Percentiles rank a stretch among this genome's conserved stretches.
Conservation (phyloP, 352 stramenopile genomes). For the Ophiocytium majus region DNA sequence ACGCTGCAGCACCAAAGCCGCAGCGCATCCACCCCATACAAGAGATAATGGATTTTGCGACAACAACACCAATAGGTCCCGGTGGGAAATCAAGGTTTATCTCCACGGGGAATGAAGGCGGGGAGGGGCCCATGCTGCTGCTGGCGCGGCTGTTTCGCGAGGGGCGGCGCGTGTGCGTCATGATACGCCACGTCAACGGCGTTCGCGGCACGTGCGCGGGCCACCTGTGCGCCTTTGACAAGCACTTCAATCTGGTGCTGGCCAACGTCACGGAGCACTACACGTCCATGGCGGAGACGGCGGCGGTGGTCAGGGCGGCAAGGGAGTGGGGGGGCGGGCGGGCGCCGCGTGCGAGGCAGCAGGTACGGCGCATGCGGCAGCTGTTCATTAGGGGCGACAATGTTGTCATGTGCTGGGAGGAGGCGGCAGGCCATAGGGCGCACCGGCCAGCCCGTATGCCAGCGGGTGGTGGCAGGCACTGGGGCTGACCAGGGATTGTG, state of each 20-base stretch:
- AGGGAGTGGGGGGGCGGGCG: constrained; percentile 73
- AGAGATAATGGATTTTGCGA: too few relatives aligned
- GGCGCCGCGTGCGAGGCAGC: not conserved
- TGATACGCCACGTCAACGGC: constrained; percentile 56
- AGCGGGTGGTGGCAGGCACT: too few relatives aligned
- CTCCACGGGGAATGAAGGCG: not conserved
- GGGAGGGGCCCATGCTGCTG: constrained; percentile 27
- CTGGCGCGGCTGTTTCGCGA: constrained; percentile 37
- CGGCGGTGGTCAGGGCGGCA: constrained; percentile 64
- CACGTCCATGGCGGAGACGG: constrained; percentile 54
- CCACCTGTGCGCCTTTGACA: constrained; percentile 80
- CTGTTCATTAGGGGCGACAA: constrained; percentile 81
- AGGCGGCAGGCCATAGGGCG: too few relatives aligned
- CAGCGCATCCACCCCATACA: too few relatives aligned
- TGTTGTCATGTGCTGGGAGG: constrained; percentile 65
- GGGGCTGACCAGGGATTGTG: not conserved
- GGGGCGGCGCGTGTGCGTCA: constrained; percentile 38
- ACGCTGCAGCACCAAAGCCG: too few relatives aligned
- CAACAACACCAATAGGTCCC: too few relatives aligned
- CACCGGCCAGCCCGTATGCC: too few relatives aligned
- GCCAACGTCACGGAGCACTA: constrained; percentile 71
- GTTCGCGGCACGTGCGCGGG: constrained; percentile 72
- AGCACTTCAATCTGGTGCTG: constrained; percentile 81
- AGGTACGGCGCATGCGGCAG: constrained; percentile 62
- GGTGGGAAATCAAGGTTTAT: too few relatives aligned